Conservation (phyloP, 2,329 filamentous ascomycete genomes). For the Tolypocladium amazonense region DNA sequence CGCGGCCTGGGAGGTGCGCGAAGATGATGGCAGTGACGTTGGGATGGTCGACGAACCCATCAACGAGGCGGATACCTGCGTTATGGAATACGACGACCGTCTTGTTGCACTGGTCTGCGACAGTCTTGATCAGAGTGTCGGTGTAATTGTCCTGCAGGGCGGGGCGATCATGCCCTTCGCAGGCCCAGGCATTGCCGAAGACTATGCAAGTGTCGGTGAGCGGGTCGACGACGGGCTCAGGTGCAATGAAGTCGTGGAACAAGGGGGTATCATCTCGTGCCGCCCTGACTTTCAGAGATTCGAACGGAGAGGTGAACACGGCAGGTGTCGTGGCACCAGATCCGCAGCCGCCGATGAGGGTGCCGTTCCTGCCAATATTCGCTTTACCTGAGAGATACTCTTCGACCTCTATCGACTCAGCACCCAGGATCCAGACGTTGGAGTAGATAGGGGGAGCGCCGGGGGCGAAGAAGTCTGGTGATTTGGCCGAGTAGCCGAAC, state of each 20-base stretch:
- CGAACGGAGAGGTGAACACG: conserved; percentile 40
- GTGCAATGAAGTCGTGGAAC: conserved; percentile 46
- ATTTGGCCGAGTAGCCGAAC: conserved; percentile 50
- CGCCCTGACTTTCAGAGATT: conserved; percentile 41
- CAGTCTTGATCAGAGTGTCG: conserved; percentile 43
- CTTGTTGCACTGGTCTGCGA: conserved; percentile 48
- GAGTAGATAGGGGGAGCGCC: conserved; percentile 21
- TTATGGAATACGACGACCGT: conserved; percentile 58
- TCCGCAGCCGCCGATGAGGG: conserved; percentile 29
- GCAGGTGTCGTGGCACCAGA: conserved; percentile 37
- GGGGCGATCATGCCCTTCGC: conserved; percentile 58
- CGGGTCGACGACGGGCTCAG: conserved; percentile 35
- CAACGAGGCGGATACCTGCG: conserved; percentile 48
- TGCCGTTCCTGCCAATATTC: conserved; percentile 34
- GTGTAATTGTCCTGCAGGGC: conserved; percentile 56
- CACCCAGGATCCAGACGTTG: conserved; percentile 23
- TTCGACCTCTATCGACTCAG: conserved; percentile 11
- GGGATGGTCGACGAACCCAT: conserved; percentile 49
- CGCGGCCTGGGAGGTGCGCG: conserved; percentile 55
- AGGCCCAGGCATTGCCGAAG: conserved; percentile 57
- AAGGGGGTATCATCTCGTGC: conserved; percentile 45
- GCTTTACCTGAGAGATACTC: not conserved
- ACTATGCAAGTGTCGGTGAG: conserved; percentile 55
- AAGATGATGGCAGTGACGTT: conserved; percentile 56
- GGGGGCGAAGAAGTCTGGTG: conserved; percentile 31